Evolutionary conservation across 495 filamentous ascomycete genomes (phyloP).

Genomic region (Pyrenula aspistea): DNA sequence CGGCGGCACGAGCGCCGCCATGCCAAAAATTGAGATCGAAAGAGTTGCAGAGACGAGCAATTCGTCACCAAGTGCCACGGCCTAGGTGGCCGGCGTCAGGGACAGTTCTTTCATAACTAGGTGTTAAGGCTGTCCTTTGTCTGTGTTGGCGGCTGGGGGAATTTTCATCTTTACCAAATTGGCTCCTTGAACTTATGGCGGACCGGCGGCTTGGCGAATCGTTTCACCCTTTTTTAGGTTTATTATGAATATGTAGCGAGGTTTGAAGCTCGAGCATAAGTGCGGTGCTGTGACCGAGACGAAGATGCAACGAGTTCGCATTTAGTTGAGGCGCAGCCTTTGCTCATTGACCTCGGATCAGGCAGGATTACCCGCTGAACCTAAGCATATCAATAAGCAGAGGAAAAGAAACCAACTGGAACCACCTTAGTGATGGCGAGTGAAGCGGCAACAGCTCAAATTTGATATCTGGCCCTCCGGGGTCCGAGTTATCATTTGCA

Average conservation of each 20-base stretch:
- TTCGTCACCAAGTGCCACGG: neutral
- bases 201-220: no score
- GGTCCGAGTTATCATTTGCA: slow-evolving; percentile 56
- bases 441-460: slow-evolving; percentile 62
- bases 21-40: slow-evolving; percentile 31
- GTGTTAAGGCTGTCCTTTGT: no score
- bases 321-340: slow-evolving; percentile 10
- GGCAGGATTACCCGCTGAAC: slow-evolving; percentile 60
- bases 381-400: slow-evolving; percentile 69
- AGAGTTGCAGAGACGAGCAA: slow-evolving; percentile 7
- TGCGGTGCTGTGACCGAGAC: slow-evolving; percentile 26
- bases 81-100: neutral
- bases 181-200: no score
- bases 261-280: slow-evolving; percentile 33
- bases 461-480: slow-evolving; percentile 51
- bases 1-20: slow-evolving; percentile 44
- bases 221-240: no score
- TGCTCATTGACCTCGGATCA: slow-evolving; percentile 49
- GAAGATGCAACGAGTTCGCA: slow-evolving; percentile 29
- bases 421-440: slow-evolving; percentile 60
- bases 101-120: no score
- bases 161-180: no score
- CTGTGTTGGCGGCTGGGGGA: no score
- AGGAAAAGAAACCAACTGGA: slow-evolving; percentile 64
- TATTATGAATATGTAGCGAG: no score